Evolutionary conservation across 2,329 filamentous ascomycete genomes (phyloP).

Genomic region (Grosmannia penicillata): DNA sequence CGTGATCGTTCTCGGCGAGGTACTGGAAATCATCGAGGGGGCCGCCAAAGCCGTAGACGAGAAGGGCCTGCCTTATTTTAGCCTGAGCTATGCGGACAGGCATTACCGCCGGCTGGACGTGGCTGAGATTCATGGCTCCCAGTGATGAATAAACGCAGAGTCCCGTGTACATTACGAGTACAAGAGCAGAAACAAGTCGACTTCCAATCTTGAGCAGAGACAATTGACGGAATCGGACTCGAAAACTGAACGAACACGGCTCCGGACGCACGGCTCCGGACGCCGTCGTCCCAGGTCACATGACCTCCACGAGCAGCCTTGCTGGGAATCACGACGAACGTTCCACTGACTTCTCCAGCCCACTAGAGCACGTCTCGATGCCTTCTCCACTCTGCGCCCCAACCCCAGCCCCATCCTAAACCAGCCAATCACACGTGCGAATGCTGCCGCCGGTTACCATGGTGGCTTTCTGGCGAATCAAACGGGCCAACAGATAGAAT

Average conservation of each 20-base stretch:
- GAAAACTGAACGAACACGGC: no score
- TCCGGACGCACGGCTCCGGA: no score
- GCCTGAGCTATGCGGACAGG: conserved; percentile 33
- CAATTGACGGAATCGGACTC: no score
- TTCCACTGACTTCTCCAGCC: conserved; percentile 5
- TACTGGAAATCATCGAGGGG: conserved; percentile 27
- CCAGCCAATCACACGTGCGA: conserved; percentile 9
- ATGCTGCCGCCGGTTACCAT: conserved; percentile 6
- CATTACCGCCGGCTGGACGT: conserved; percentile 28
- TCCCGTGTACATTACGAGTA: no score
- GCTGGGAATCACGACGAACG: background rate
- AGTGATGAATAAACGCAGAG: no score
- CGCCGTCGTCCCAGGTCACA: background rate
- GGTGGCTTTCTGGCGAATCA: conserved; percentile 11
- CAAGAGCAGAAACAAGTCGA: no score
- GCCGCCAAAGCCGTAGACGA: conserved; percentile 10
- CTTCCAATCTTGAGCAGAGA: no score
- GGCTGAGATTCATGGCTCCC: background rate
- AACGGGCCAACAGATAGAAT: conserved; percentile 17
- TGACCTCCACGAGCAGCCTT: background rate
- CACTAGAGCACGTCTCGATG: background rate
- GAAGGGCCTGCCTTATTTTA: conserved; percentile 19
- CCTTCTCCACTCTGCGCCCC: conserved; percentile 1
- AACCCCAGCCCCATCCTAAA: background rate
- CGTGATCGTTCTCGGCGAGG: conserved; percentile 36